Evolutionary conservation across 140 eudicot genomes (phyloP).

Genomic region (Oenanthe javanica): DNA sequence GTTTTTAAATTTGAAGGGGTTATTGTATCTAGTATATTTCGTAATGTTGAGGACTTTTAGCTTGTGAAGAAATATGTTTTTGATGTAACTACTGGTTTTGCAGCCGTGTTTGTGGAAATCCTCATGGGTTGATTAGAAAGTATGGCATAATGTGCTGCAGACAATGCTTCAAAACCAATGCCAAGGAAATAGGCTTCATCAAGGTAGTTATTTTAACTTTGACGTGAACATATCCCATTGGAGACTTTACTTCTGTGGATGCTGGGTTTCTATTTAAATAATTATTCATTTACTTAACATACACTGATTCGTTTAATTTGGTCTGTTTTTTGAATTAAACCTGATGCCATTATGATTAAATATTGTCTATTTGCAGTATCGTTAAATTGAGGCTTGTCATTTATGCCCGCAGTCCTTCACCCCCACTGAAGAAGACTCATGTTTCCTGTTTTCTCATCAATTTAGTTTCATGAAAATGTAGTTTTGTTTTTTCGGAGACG

Average conservation of each 20-base stretch:
- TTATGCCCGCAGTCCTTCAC: not conserved
- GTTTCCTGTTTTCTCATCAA: not conserved
- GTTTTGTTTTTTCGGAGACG: conserved; percentile 10
- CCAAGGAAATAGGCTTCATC: conserved; percentile 91
- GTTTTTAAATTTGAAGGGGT: no score
- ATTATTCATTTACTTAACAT: no score
- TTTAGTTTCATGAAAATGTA: conserved; percentile 2
- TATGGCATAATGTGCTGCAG: conserved; percentile 97
- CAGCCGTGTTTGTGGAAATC: conserved; percentile 95
- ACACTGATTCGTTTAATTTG: no score
- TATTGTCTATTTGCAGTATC: conserved; percentile 46
- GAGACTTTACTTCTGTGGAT: not conserved
- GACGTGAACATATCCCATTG: not conserved
- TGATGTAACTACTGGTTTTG: not conserved
- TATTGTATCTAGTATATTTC: no score
- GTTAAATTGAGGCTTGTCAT: conserved; percentile 23
- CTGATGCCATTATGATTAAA: no score
- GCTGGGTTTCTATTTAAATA: no score
- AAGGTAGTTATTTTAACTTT: conserved; percentile 35
- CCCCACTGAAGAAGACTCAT: not conserved
- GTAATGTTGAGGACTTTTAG: no score
- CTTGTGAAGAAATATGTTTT: no score
- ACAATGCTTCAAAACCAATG: conserved; percentile 92
- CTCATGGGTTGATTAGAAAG: conserved; percentile 78
- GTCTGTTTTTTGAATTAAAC: no score